These are phyloP conservation scores for Colletotrichum phormii DNA, from an alignment of 2,329 filamentous ascomycete species.

Conservation along the genomic window DNA sequence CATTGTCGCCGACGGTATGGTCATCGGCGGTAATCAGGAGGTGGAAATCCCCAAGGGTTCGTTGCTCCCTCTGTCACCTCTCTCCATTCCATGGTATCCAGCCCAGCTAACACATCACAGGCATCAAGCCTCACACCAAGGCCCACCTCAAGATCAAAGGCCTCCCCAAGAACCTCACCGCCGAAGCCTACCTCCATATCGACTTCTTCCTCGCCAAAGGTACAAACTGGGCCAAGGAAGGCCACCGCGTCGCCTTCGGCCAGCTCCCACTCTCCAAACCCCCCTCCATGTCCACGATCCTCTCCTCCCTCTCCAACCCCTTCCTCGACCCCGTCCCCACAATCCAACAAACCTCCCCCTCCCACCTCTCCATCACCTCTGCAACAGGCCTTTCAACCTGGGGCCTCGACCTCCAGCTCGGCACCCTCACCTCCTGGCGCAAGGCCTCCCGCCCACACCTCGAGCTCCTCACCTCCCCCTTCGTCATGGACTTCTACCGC, in stretches of 20 bases:
- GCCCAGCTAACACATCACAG: slow-evolving; percentile 38
- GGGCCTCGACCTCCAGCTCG: slow-evolving; percentile 56
- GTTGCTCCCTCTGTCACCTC: slow-evolving; percentile 10
- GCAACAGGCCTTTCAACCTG: slow-evolving; percentile 51
- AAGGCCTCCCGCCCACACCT: slow-evolving; percentile 42
- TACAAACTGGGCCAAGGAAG: slow-evolving; percentile 63
- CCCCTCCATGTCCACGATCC: slow-evolving; percentile 41
- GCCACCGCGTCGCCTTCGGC: slow-evolving; percentile 64
- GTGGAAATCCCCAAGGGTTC: slow-evolving; percentile 55
- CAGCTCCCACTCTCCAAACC: slow-evolving; percentile 56
- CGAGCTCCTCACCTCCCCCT: slow-evolving; percentile 58
- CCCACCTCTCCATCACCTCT: slow-evolving; percentile 49
- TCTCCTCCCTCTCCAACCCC: slow-evolving; percentile 28
- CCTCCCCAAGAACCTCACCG: slow-evolving; percentile 42
- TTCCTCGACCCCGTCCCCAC: slow-evolving; percentile 26
- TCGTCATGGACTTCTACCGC: slow-evolving; percentile 69
- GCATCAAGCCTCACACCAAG: slow-evolving; percentile 56
- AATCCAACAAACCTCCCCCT: slow-evolving; percentile 21
- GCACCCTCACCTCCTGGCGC: slow-evolving; percentile 56
- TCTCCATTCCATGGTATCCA: no score
- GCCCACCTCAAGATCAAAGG: slow-evolving; percentile 47
- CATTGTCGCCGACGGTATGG: slow-evolving; percentile 52
- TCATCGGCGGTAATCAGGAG: slow-evolving; percentile 45
- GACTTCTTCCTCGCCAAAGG: slow-evolving; percentile 56
- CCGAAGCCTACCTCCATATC: slow-evolving; percentile 61